Evolutionary conservation across 805 yeast genomes (phyloP).

Genomic region (Sugiyamaella lignohabitans): DNA sequence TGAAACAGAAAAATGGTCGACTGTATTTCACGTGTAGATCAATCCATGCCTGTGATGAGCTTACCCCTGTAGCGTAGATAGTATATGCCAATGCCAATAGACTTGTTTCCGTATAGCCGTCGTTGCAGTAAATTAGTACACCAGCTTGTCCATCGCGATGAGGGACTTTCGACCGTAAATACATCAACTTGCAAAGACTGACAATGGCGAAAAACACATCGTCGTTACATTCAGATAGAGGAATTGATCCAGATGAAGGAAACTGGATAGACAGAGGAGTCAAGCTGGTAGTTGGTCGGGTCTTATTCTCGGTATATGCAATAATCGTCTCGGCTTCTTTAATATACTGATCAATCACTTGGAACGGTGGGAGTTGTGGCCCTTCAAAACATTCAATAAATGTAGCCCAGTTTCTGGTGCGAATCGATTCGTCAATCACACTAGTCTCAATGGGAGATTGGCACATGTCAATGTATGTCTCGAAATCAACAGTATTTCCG

Average conservation of each 20-base stretch:
- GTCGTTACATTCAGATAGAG: slow-evolving; percentile 62
- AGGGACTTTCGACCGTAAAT: slow-evolving; percentile 31
- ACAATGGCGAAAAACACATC: slow-evolving; percentile 58
- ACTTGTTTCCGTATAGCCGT: slow-evolving; percentile 89
- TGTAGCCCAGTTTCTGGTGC: slow-evolving; percentile 28
- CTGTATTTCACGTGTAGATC: slow-evolving; percentile 56
- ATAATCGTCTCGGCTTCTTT: slow-evolving; percentile 14
- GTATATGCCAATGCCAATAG: slow-evolving; percentile 63
- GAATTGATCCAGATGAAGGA: slow-evolving; percentile 81
- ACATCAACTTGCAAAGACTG: slow-evolving; percentile 63
- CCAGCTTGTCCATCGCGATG: slow-evolving; percentile 22
- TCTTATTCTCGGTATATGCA: background rate
- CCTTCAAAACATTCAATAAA: slow-evolving; percentile 32
- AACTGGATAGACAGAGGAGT: slow-evolving; percentile 36
- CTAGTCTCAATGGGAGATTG: background rate
- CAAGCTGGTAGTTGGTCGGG: background rate
- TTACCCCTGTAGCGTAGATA: slow-evolving; percentile 58
- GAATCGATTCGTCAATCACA: slow-evolving; percentile 2
- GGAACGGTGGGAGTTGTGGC: slow-evolving; percentile 21
- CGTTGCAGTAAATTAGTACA: slow-evolving; percentile 67
- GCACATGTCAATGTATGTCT: slow-evolving; percentile 18
- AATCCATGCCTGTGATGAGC: slow-evolving; percentile 59
- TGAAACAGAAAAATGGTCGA: slow-evolving; percentile 80
- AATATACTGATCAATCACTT: slow-evolving; percentile 21
- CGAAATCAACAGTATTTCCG: slow-evolving; percentile 71